Evolutionary conservation across 2,329 filamentous ascomycete genomes (phyloP).

Genomic region (Pseudocercospora ulei): DNA sequence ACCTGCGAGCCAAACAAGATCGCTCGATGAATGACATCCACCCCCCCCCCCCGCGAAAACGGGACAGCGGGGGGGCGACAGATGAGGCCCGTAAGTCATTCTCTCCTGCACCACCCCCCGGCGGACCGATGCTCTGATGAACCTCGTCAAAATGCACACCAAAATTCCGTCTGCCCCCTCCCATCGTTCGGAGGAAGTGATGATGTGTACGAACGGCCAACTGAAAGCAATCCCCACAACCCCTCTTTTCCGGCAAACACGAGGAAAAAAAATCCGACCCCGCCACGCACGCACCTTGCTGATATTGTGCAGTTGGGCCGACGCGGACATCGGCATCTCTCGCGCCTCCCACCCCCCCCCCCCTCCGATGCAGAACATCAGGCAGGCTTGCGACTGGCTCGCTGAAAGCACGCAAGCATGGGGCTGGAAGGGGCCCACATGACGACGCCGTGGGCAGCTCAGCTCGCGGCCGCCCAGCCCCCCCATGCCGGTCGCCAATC

Average conservation of each 20-base stretch:
- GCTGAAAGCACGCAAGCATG: slow-evolving; percentile 52
- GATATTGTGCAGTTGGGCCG: slow-evolving; percentile 13
- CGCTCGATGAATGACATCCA: slow-evolving; percentile 57
- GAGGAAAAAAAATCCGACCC: too few relatives aligned
- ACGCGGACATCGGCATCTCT: slow-evolving; percentile 66
- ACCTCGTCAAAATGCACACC: slow-evolving; percentile 20
- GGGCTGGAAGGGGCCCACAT: slow-evolving; percentile 57
- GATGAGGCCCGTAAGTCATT: slow-evolving; percentile 55
- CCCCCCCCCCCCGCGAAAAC: slow-evolving; percentile 55
- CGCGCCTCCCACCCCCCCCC: slow-evolving; percentile 60
- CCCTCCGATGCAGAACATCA: slow-evolving; percentile 64
- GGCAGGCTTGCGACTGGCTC: slow-evolving; percentile 66
- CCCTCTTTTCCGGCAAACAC: not conserved
- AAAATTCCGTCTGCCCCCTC: slow-evolving; percentile 18
- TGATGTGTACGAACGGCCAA: slow-evolving; percentile 19
- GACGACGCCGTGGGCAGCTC: slow-evolving; percentile 72
- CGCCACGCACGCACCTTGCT: slow-evolving; percentile 5
- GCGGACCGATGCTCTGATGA: slow-evolving; percentile 17
- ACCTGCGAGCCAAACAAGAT: slow-evolving; percentile 49
- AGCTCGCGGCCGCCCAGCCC: slow-evolving; percentile 57
- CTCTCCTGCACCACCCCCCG: slow-evolving; percentile 9
- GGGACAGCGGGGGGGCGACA: slow-evolving; percentile 54
- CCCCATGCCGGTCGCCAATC: slow-evolving; percentile 40
- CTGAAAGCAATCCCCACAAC: slow-evolving; percentile 12
- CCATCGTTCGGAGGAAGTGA: slow-evolving; percentile 15